Evolutionary conservation across 129 eudicot genomes (phyloP), one percentile per base, ranked within the genome.

Genomic region (Flaveria robusta): DNA sequence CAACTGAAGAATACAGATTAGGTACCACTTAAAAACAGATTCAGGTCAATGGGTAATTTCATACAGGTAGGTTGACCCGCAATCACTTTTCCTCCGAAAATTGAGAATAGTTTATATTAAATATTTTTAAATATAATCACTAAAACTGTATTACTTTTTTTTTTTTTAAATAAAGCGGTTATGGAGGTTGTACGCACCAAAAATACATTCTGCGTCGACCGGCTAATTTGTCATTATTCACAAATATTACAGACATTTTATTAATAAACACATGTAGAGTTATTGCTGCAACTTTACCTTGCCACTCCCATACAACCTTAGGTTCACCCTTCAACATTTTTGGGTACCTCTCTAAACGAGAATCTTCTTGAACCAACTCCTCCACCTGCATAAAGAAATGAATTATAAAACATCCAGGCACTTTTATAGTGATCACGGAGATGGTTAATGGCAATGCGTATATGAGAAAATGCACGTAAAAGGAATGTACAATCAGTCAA

Each of bases 241-340:
- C 9, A 18, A 37, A 27, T 34, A 46, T 45, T 45, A 39, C 34
- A 72, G 23, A 55, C 22, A 13, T 58, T 42, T 43, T 42, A 60
- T 47, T 62, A 63, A 45, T 45, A 43, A 27, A 43, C 49, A 51
- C 12, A 2, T 14, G 20, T 20, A 37, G 24, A 73, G 56, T 58
- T 59, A 15, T 56, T 29, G 29, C 52, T 72, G 24, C 58, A 58
- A 15, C 54, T 71, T 42, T 90, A 93, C 98, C 98, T 93, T 93
- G 98, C 98, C 98, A 93, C 83, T 93, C 98, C 98, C 98, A 93
- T 15, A 93, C 98, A 74, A 88, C 97, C 85, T 91, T 93, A 24
- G 91, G 81, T 60, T 93, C 98, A 41, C 98, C 98, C 87, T 88
- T 93, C 55, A 93, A 88, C 79, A 93, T 72, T 83, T 84, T 91